Conservation (phyloP, 2,329 filamentous ascomycete genomes). For the Claviceps fusiformis region DNA sequence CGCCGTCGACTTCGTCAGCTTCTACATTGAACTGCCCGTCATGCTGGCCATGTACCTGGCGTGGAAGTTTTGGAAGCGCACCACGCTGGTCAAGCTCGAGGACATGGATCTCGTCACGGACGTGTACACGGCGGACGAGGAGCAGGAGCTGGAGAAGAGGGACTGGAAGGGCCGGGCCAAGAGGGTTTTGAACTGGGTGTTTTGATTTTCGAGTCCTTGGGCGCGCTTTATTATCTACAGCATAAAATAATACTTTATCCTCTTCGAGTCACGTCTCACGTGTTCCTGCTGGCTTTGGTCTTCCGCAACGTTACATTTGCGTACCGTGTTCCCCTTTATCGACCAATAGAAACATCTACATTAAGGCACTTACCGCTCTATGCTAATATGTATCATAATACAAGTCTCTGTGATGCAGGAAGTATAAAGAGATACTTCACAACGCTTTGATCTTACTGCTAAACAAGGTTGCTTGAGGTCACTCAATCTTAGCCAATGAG, state of each 20-base stretch:
- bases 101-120: constrained; percentile 53
- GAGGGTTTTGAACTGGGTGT: constrained; percentile 19
- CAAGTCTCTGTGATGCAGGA: too few species aligned
- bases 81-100: constrained; percentile 38
- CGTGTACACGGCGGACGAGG: constrained; percentile 34
- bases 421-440: too few species aligned
- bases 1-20: constrained; percentile 47
- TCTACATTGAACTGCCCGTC: constrained; percentile 48
- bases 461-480: too few species aligned
- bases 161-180: constrained; percentile 34
- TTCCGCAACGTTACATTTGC: too few species aligned
- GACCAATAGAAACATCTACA: too few species aligned
- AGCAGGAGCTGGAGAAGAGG: constrained; percentile 13
- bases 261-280: not conserved
- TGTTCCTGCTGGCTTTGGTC: not conserved
- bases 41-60: constrained; percentile 50
- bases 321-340: too few species aligned
- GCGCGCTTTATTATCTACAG: not conserved
- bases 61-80: constrained; percentile 60
- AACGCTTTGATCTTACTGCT: too few species aligned
- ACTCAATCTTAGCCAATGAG: too few species aligned
- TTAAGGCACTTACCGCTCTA: too few species aligned
- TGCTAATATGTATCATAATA: too few species aligned
- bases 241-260: too few species aligned
- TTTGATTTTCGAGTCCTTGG: constrained; percentile 15